phyloP scores from a whole-genome alignment of 2,329 filamentous ascomycete genomes.

The Trichoderma oligosporum region DNA sequence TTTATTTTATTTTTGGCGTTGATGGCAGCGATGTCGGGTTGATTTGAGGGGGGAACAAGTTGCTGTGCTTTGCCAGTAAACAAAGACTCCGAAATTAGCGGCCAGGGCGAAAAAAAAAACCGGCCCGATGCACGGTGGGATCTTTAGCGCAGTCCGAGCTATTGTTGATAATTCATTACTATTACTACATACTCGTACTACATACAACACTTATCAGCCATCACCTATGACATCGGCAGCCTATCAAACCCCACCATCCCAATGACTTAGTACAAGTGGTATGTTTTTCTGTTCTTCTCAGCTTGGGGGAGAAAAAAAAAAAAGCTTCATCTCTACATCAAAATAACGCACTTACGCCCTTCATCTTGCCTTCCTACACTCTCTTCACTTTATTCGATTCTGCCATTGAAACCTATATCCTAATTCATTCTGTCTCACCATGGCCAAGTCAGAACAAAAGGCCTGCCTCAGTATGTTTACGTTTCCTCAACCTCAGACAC shows the following conservation, averaged over 20 bases:
- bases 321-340: conserved; percentile 24
- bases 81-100: background rate
- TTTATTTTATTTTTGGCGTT: too few relatives aligned
- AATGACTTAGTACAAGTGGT: conserved; percentile 14
- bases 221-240: conserved; percentile 16
- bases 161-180: background rate
- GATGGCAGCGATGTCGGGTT: conserved; percentile 8
- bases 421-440: conserved; percentile 30
- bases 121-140: conserved; percentile 16
- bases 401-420: conserved; percentile 1
- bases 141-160: background rate
- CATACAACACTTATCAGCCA: conserved; percentile 5
- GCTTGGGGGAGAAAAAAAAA: background rate
- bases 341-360: conserved; percentile 30
- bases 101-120: conserved; percentile 9
- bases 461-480: conserved; percentile 58
- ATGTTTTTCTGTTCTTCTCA: conserved; percentile 13
- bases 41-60: background rate
- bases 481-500: conserved; percentile 29
- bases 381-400: conserved; percentile 2
- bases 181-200: too few relatives aligned
- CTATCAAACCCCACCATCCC: conserved; percentile 22
- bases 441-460: conserved; percentile 56
- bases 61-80: background rate
- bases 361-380: conserved; percentile 15